Percentiles rank a stretch among this genome's conserved stretches.
phyloP scores from a whole-genome alignment of 331 rosid genomes.

The Pyrus hybrid region DNA sequence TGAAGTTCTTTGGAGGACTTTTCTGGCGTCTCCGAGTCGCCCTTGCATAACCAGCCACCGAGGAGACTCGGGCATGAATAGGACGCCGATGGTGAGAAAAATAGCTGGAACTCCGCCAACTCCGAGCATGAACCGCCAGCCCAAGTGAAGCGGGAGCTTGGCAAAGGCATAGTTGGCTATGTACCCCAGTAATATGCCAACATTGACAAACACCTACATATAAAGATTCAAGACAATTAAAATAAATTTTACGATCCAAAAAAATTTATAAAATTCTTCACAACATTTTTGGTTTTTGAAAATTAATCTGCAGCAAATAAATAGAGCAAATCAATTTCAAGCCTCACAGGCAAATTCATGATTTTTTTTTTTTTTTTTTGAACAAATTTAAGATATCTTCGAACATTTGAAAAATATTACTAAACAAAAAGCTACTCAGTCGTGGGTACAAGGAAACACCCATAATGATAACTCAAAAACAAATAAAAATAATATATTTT shows the following conservation, averaged over 20 bases:
- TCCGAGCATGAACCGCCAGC: slow-evolving; percentile 88
- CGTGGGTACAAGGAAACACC: no score
- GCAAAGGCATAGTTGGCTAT: slow-evolving; percentile 65
- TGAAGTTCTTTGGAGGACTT: slow-evolving; percentile 57
- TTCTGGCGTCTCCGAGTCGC: slow-evolving; percentile 52
- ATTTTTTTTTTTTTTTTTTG: no score
- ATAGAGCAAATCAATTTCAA: no score
- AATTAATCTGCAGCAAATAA: no score
- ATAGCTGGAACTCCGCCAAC: slow-evolving; percentile 46
- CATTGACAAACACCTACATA: slow-evolving; percentile 57
- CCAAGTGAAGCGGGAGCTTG: slow-evolving; percentile 21
- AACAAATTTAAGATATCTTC: no score
- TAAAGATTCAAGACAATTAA: not conserved
- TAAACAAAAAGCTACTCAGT: no score
- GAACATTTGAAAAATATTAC: no score
- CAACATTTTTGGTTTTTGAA: no score
- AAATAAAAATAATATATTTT: no score
- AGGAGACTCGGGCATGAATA: slow-evolving; percentile 79
- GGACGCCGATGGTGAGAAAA: slow-evolving; percentile 28
- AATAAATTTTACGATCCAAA: not conserved
- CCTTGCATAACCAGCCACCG: slow-evolving; percentile 89
- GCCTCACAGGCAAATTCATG: no score
- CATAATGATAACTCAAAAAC: no score
- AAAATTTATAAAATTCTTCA: no score
- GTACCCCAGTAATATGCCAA: slow-evolving; percentile 63